These are phyloP conservation scores for Trifolium dubium DNA, from an alignment of 306 rosid species.

Conservation along the genomic window DNA sequence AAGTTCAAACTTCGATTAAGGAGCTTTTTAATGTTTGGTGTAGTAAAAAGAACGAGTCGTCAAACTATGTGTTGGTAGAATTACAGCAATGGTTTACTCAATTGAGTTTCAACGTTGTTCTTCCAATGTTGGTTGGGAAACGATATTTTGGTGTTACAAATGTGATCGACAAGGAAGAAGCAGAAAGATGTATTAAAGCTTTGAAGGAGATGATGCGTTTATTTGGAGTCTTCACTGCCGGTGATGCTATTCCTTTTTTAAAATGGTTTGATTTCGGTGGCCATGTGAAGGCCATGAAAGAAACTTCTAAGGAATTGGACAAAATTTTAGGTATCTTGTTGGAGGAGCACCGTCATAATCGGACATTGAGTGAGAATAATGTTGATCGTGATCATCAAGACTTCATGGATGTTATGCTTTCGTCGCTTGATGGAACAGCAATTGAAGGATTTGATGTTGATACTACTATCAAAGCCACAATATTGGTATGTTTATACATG, in stretches of 20 bases:
- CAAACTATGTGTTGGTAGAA: background rate
- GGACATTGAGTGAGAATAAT: background rate
- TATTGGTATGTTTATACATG: slow-evolving; percentile 26
- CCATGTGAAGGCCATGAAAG: background rate
- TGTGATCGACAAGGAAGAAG: background rate
- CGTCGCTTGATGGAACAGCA: background rate
- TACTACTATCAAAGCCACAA: background rate
- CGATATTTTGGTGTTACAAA: background rate
- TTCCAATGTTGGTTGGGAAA: background rate
- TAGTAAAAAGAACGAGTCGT: background rate
- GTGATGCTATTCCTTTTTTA: background rate
- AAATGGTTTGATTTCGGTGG: background rate
- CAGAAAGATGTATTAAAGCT: background rate
- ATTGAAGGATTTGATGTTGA: slow-evolving; percentile 13
- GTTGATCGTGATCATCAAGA: background rate
- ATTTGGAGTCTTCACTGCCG: background rate
- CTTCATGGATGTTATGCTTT: slow-evolving; percentile 32
- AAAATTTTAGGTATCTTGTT: background rate
- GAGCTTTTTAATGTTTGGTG: background rate
- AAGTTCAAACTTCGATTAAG: background rate
- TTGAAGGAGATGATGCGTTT: background rate
- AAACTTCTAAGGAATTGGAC: background rate
- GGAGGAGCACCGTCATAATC: background rate
- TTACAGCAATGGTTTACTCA: background rate
- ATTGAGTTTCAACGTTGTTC: background rate